phyloP scores from a whole-genome alignment of 2,329 filamentous ascomycete species.

The Ceratocystis cubensis region DNA sequence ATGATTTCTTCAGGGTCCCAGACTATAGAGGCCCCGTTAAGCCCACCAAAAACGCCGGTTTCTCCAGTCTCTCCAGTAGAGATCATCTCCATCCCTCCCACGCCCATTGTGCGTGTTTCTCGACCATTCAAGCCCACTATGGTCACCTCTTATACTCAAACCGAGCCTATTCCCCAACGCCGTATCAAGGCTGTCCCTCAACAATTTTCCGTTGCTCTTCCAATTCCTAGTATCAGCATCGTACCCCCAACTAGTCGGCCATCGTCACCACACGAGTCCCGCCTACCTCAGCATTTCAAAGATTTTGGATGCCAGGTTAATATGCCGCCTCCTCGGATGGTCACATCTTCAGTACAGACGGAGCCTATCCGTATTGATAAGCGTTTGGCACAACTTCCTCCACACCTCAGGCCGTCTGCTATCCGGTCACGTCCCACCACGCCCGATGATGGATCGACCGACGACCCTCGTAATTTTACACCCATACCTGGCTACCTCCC shows the following conservation, averaged over 20 bases:
- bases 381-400: slow-evolving; percentile 59
- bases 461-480: slow-evolving; percentile 34
- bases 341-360: slow-evolving; percentile 51
- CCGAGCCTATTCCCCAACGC: slow-evolving; percentile 32
- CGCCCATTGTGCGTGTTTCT: slow-evolving; percentile 24
- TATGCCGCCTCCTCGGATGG: slow-evolving; percentile 29
- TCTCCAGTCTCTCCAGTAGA: slow-evolving; percentile 35
- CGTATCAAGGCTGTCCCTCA: neutral
- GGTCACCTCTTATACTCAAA: slow-evolving; percentile 51
- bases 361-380: slow-evolving; percentile 80
- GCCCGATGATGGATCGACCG: slow-evolving; percentile 31
- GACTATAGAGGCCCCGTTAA: slow-evolving; percentile 49
- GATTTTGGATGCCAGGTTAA: slow-evolving; percentile 73
- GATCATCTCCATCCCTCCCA: slow-evolving; percentile 31
- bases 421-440: slow-evolving; percentile 52
- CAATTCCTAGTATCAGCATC: slow-evolving; percentile 78
- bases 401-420: slow-evolving; percentile 66
- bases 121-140: slow-evolving; percentile 31
- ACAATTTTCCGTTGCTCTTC: slow-evolving; percentile 31
- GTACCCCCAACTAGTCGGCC: slow-evolving; percentile 78
- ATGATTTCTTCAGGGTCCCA: slow-evolving; percentile 57
- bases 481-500: slow-evolving; percentile 43
- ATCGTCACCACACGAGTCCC: slow-evolving; percentile 59
- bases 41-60: slow-evolving; percentile 53
- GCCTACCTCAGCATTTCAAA: slow-evolving; percentile 69